Base-by-base conservation (phyloP, 139 green algal genomes). In the Chlorella sp. region DNA sequence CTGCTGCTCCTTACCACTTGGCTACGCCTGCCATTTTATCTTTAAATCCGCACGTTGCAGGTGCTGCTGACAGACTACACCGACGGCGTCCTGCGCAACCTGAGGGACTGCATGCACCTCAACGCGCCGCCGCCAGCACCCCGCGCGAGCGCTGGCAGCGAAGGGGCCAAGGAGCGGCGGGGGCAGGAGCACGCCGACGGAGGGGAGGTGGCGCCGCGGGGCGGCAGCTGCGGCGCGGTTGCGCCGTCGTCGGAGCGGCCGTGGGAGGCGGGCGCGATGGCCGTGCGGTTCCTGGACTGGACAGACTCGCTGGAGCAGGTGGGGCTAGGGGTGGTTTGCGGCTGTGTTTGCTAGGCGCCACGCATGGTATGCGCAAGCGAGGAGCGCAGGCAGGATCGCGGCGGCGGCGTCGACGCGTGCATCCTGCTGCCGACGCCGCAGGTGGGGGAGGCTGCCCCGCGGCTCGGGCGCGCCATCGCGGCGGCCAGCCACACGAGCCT, bases 51-150 rank as follows among this genome's bases (percentile, higher is more conserved):
- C n/a, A n/a, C n/a, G n/a, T n/a, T 63, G 27, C 40, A 79, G 81
- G 88, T 94, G 64, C 62, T 87, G 17, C 53, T 96, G 35, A 92
- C 81, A 25, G 89, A 96, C 69, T 79, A 92, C 58, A 88, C 91
- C 48, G 84, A 78, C 9, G 43, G 77, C 3, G 82, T 94, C 51
- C 80, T 94, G 62, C 48, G 58, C 29, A 93, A 92, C 68, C 81
- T 94, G 56, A 79, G 77, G 11, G 27, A 21, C 56, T 63, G 87
- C 82, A 77, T 86, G 68, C 73, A 84, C 61, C 71, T 92, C 17
- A 92, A 92, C 79, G 67, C n/a, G n/a, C n/a, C n/a, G n/a, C n/a
- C n/a, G n/a, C n/a, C n/a, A n/a, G n/a, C n/a, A n/a, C n/a, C n/a
- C n/a, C n/a, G n/a, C n/a, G n/a, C n/a, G n/a, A n/a, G n/a, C n/a